These are phyloP conservation scores for Solanum sparsipilum DNA, from an alignment of 257 asterid genomes.

Conservation along the genomic window DNA sequence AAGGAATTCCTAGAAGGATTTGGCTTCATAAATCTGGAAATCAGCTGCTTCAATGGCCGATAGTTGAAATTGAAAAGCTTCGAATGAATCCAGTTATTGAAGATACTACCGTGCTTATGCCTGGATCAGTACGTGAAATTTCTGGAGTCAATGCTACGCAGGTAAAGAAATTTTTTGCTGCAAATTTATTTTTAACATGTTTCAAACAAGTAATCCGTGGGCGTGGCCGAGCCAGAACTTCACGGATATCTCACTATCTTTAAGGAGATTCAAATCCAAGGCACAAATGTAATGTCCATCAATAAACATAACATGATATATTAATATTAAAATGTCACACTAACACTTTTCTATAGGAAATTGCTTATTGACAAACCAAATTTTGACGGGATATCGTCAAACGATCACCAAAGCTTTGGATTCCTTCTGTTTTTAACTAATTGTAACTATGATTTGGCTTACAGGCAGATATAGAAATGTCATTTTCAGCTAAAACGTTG, in stretches of 20 bases:
- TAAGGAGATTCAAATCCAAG: not conserved
- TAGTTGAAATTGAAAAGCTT: slow-evolving; percentile 1
- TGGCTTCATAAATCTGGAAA: slow-evolving; percentile 8
- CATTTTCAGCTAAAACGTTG: not conserved
- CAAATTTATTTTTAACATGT: not conserved
- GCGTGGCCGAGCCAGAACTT: not conserved
- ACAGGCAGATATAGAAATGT: slow-evolving; percentile 27
- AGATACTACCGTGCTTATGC: not conserved
- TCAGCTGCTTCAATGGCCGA: slow-evolving; percentile 12
- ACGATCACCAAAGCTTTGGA: not conserved
- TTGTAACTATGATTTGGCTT: not conserved
- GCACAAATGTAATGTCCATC: not conserved
- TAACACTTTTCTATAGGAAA: not conserved
- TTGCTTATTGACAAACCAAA: not conserved
- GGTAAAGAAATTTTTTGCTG: slow-evolving; percentile 2
- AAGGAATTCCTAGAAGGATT: slow-evolving; percentile 8
- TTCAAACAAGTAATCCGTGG: not conserved
- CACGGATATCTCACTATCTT: too few relatives aligned
- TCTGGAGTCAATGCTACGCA: slow-evolving; percentile 19
- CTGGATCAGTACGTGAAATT: slow-evolving; percentile 14
- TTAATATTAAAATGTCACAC: not conserved
- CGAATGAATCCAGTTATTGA: slow-evolving; percentile 2
- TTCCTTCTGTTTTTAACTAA: not conserved
- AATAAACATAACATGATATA: too few relatives aligned
- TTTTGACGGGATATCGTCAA: not conserved